Evolutionary conservation across 208 protist genomes (phyloP).

Genomic region (Wallacemonas collosoma): DNA sequence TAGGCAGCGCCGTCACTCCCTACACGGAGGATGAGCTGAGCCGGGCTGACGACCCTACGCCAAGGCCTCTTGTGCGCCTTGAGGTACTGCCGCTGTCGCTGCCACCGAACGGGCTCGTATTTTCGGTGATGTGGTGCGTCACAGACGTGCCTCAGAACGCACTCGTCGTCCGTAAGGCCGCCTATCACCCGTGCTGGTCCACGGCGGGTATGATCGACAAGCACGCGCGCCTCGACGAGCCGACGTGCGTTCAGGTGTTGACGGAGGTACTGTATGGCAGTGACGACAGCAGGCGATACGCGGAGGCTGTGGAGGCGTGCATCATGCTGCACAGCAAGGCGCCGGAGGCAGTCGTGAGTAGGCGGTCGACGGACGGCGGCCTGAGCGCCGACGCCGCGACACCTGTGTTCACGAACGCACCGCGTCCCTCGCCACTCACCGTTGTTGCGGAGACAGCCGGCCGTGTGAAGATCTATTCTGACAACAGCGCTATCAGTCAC

Average conservation of each 20-base stretch:
- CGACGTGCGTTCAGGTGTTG: conserved; percentile 20
- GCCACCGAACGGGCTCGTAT: conserved; percentile 39
- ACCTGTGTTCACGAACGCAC: not conserved
- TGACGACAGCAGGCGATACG: conserved; percentile 17
- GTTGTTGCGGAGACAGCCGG: not conserved
- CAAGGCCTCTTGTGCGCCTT: conserved; percentile 1
- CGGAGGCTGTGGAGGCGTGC: conserved; percentile 26
- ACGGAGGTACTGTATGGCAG: conserved; percentile 35
- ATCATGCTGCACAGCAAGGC: conserved; percentile 31
- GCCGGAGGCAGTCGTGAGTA: not conserved
- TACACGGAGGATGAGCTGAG: conserved; percentile 22
- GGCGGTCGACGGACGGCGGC: not conserved
- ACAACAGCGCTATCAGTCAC: not conserved
- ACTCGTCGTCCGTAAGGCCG: conserved; percentile 27
- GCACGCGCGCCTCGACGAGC: conserved; percentile 16
- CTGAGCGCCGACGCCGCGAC: not conserved
- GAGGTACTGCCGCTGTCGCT: conserved; percentile 52
- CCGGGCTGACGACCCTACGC: not conserved
- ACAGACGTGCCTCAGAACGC: conserved; percentile 32
- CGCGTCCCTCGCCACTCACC: no score
- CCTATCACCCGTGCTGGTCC: conserved; percentile 8
- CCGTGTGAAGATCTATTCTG: conserved; percentile 15
- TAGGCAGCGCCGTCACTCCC: conserved; percentile 47
- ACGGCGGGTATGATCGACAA: not conserved
- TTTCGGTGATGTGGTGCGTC: conserved; percentile 58